Evolutionary conservation across 2,329 filamentous ascomycete genomes (phyloP), one percentile per base, ranked within the genome.

Genomic region (Amauroascus niger): DNA sequence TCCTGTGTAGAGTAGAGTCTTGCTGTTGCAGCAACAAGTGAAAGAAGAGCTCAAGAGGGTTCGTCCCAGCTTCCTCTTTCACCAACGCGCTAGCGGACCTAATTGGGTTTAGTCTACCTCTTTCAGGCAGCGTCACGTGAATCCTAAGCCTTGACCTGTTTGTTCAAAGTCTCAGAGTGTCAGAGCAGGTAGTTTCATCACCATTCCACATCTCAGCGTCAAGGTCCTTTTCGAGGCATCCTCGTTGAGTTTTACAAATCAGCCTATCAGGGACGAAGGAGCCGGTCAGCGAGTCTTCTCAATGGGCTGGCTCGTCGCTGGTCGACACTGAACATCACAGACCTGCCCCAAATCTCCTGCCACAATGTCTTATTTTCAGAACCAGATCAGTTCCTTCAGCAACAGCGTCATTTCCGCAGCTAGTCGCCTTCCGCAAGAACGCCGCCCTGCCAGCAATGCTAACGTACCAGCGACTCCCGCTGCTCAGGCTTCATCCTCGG

Each of bases 361-460:
- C 67, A 70, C 51, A 62, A 84, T 82, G 79, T 82, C 81, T 54
- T 83, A 80, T 61, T 77, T 86, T 57, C 80, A 85, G 62, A 81
- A 80, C 61, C 81, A 84, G 68, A 77, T 82, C 59, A 80, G 78
- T 54, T 76, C 72, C 61, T 82, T 84, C 71, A 80, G 76, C 62
- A 80, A 77, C 62, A 78, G 76, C 58, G 77, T 85, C 55, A 74
- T 80, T 55, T 77, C 80, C 49, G 81, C 80, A n/a, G 80, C 83
- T 18, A 72, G 79, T 49, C 84, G 84, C 64, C 72, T 87, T 60
- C 76, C 78, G 69, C 58, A 73, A 66, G 68, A 74, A 72, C 65
- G 71, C 66, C 66, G 74, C 66, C 61, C 80, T 72, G 54, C 65
- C 68, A 54, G 75, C 77, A 61, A 78, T 79, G 47, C 80, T 82